These are phyloP conservation scores for Cymbopogon citratus DNA, from an alignment of 176 grass and related monocot species.

Conservation along the genomic window DNA sequence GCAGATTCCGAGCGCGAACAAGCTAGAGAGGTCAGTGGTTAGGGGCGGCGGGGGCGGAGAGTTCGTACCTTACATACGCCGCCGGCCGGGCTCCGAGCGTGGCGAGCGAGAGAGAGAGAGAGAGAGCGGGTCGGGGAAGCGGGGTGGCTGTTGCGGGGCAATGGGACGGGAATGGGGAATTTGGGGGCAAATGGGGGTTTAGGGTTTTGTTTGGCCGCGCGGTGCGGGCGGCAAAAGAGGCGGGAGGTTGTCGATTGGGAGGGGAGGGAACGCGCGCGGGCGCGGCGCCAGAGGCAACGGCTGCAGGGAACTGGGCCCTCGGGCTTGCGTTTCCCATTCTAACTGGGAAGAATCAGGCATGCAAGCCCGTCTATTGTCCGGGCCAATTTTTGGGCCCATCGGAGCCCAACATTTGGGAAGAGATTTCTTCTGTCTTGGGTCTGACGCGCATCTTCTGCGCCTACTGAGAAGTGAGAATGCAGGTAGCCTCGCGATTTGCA, in stretches of 20 bases:
- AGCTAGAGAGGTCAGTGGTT: not conserved
- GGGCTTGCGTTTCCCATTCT: not conserved
- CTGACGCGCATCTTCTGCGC: no score
- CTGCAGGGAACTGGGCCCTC: not conserved
- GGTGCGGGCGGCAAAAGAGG: not conserved
- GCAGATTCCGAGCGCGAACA: not conserved
- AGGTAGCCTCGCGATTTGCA: no score
- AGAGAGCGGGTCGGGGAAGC: not conserved
- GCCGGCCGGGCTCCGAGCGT: not conserved
- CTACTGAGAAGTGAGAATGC: no score
- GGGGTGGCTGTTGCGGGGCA: not conserved
- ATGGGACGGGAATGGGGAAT: not conserved
- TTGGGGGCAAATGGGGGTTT: not conserved
- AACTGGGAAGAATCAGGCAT: not conserved
- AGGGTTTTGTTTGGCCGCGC: not conserved
- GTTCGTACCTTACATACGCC: not conserved
- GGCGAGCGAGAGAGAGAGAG: not conserved
- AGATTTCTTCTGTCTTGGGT: no score
- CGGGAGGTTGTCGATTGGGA: not conserved
- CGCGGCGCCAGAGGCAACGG: not conserved
- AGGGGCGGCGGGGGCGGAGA: not conserved
- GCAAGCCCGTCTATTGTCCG: not conserved
- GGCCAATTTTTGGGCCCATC: not conserved
- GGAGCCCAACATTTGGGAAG: not conserved
- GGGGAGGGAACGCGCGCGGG: not conserved